Evolutionary conservation across 2,329 filamentous ascomycete species (phyloP).

Genomic region (Diaporthe sp.): DNA sequence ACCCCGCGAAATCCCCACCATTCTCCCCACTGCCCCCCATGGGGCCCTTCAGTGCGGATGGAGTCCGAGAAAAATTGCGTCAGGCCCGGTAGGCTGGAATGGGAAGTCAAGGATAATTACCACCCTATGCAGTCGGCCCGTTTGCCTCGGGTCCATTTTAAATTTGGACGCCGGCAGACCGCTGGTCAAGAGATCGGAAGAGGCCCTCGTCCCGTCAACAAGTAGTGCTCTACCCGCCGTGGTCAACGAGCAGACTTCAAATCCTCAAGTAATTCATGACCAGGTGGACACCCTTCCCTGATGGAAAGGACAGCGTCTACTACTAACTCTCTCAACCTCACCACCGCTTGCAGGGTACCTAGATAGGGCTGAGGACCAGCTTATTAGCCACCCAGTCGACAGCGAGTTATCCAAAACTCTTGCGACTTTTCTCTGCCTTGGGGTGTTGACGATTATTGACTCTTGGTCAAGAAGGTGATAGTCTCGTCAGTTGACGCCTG

Average conservation of each 20-base stretch:
- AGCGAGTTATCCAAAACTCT: not conserved
- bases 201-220: not conserved
- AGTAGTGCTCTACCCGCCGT: too few relatives aligned
- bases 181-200: not conserved
- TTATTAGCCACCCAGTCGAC: not conserved
- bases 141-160: not conserved
- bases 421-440: not conserved
- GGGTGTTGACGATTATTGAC: not conserved
- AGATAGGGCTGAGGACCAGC: not conserved
- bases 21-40: not conserved
- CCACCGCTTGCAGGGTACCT: not conserved
- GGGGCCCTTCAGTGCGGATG: not conserved
- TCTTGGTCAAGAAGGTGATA: not conserved
- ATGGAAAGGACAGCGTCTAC: too few relatives aligned
- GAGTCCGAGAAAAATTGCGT: constrained; percentile 1
- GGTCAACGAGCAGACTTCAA: too few relatives aligned
- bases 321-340: not conserved
- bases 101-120: not conserved
- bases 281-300: not conserved
- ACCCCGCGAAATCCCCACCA: constrained; percentile 23
- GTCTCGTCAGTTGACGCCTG: not conserved
- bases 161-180: not conserved
- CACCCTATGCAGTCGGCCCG: constrained; percentile 3
- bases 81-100: not conserved
- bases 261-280: not conserved